A percentile compares a stretch with the other conserved stretches of the same genome.
These are phyloP conservation scores for Dothistroma septosporum DNA, from an alignment of 2,329 filamentous ascomycete genomes.

Conservation along the genomic window DNA sequence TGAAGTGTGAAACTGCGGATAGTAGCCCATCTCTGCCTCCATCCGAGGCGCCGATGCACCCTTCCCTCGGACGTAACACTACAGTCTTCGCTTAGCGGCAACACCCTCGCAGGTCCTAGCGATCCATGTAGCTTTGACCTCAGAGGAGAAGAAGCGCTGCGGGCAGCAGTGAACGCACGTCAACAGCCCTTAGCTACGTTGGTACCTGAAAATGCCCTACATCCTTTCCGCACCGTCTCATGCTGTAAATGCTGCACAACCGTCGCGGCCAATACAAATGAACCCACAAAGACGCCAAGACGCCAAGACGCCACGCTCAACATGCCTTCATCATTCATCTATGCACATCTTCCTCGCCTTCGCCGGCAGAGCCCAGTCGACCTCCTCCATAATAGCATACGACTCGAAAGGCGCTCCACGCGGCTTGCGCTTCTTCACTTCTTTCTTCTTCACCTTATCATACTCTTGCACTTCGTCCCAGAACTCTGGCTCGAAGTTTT, in stretches of 20 bases:
- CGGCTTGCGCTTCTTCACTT: conserved; percentile 21
- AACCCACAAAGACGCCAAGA: not conserved
- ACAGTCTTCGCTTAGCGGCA: too few relatives aligned
- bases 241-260: not conserved
- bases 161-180: not conserved
- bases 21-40: too few relatives aligned
- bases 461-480: conserved; percentile 22
- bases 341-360: conserved; percentile 25
- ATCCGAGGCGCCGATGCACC: too few relatives aligned
- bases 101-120: too few relatives aligned
- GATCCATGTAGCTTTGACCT: too few relatives aligned
- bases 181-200: not conserved
- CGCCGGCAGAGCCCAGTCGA: conserved; percentile 30
- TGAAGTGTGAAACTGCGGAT: too few relatives aligned
- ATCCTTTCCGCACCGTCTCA: not conserved
- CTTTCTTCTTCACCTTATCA: conserved; percentile 18
- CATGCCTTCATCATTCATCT: conserved; percentile 13
- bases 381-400: conserved; percentile 32
- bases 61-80: too few relatives aligned
- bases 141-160: not conserved
- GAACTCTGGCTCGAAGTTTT: conserved; percentile 25
- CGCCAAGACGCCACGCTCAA: conserved; percentile 6
- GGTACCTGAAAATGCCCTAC: not conserved
- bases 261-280: not conserved
- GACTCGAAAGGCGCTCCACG: conserved; percentile 29